A percentile compares a stretch with the other conserved stretches of the same genome.
phyloP scores from a whole-genome alignment of 2,329 filamentous ascomycete species.

The Juglanconis oblonga region DNA sequence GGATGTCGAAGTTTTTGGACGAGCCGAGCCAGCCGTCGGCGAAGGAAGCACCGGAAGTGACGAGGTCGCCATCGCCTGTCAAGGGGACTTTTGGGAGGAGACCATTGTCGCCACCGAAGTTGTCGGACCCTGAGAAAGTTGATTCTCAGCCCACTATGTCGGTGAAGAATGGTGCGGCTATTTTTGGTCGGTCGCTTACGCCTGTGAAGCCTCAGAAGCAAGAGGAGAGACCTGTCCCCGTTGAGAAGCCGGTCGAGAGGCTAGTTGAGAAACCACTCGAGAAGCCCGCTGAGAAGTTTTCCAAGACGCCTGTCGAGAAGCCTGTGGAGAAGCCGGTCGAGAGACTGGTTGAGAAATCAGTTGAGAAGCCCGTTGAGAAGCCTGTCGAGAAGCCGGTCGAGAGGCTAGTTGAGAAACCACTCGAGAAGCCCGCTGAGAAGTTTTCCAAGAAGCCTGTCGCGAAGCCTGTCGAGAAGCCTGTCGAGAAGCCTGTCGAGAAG shows the following conservation, averaged over 20 bases:
- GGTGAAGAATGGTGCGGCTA: conserved; percentile 32
- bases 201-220: conserved; percentile 18
- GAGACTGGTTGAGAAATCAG: neutral
- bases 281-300: conserved; percentile 21
- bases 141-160: conserved; percentile 34
- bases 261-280: conserved; percentile 15
- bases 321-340: conserved; percentile 17
- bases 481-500: no score
- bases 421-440: neutral
- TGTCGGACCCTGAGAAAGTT: conserved; percentile 26
- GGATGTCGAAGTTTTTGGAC: conserved; percentile 57
- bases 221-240: neutral
- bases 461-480: no score
- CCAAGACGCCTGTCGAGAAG: conserved; percentile 16
- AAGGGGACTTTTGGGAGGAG: conserved; percentile 26
- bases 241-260: conserved; percentile 21
- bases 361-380: neutral
- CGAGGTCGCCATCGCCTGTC: conserved; percentile 30
- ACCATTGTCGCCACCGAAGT: conserved; percentile 8
- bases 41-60: conserved; percentile 27
- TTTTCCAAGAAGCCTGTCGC: neutral
- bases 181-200: conserved; percentile 30
- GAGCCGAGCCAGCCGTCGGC: conserved; percentile 32
- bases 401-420: no score
- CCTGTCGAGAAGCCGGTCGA: neutral